A percentile compares a stretch with the other conserved stretches of the same genome.
phyloP scores from a whole-genome alignment of 192 early-diverging fungal species.

The Diversispora epigaea region DNA sequence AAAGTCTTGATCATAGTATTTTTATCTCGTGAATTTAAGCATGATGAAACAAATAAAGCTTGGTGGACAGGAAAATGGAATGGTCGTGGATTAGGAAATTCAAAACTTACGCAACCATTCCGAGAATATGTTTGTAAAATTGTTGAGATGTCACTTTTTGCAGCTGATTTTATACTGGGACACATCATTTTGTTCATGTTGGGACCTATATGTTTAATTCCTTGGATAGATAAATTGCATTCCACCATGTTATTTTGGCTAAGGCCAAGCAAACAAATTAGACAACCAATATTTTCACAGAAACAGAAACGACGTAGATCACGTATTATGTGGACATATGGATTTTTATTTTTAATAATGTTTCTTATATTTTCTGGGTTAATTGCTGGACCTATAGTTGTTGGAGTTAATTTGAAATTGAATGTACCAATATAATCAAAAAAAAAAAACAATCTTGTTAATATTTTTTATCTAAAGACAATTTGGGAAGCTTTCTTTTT shows the following conservation, averaged over 20 bases:
- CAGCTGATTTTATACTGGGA: constrained; percentile 75
- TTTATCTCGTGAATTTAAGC: constrained; percentile 79
- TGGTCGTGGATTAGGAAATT: constrained; percentile 64
- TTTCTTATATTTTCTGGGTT: constrained; percentile 64
- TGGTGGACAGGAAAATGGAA: constrained; percentile 90
- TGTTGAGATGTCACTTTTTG: constrained; percentile 79
- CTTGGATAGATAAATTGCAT: constrained; percentile 71
- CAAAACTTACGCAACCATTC: constrained; percentile 65
- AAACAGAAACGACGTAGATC: constrained; percentile 62
- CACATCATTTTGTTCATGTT: constrained; percentile 78
- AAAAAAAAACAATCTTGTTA: too few relatives aligned
- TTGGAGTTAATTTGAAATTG: constrained; percentile 32
- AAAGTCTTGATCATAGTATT: constrained; percentile 67
- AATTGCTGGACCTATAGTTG: constrained; percentile 60
- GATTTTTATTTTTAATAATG: constrained; percentile 63
- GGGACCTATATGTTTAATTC: constrained; percentile 68
- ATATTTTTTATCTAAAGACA: too few relatives aligned
- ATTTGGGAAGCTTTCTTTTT: too few relatives aligned
- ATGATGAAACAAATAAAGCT: constrained; percentile 78
- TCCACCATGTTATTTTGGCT: constrained; percentile 84
- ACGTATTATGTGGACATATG: constrained; percentile 65
- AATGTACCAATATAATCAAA: neutral
- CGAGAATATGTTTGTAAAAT: constrained; percentile 84
- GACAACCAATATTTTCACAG: constrained; percentile 69
- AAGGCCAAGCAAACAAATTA: constrained; percentile 76